These are phyloP conservation scores for Paraconiothyrium sp. DNA, from an alignment of 2,329 filamentous ascomycete genomes.

Conservation along the genomic window DNA sequence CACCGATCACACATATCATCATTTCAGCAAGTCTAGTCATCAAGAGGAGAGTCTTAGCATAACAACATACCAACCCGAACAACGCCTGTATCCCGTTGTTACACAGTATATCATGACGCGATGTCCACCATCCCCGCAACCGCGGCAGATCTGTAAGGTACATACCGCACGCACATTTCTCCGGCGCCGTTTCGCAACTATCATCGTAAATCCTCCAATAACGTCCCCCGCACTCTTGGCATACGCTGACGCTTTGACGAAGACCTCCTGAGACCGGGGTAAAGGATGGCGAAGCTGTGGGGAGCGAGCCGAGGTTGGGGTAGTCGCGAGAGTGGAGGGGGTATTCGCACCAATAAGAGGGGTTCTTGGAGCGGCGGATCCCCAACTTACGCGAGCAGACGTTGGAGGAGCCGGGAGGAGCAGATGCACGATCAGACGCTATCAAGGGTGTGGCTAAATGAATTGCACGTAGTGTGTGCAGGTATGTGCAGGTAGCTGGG, in stretches of 20 bases:
- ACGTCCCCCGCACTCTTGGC: constrained; percentile 2
- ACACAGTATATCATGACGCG: background rate
- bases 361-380: background rate
- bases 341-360: constrained; percentile 1
- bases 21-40: no score
- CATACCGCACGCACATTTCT: background rate
- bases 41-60: no score
- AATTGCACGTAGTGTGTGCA: constrained; percentile 1
- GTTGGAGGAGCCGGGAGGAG: background rate
- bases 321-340: background rate
- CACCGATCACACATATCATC: no score
- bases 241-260: constrained; percentile 1
- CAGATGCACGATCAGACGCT: constrained; percentile 2
- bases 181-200: constrained; percentile 2
- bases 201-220: constrained; percentile 5
- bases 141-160: constrained; percentile 14
- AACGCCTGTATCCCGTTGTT: background rate
- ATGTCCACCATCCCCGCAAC: background rate
- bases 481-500: background rate
- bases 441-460: constrained; percentile 5
- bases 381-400: background rate
- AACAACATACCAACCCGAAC: background rate
- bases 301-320: constrained; percentile 3
- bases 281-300: constrained; percentile 1
- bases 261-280: background rate